phyloP scores from a whole-genome alignment of 2,329 filamentous ascomycete genomes.

The Aspergillus unguis region DNA sequence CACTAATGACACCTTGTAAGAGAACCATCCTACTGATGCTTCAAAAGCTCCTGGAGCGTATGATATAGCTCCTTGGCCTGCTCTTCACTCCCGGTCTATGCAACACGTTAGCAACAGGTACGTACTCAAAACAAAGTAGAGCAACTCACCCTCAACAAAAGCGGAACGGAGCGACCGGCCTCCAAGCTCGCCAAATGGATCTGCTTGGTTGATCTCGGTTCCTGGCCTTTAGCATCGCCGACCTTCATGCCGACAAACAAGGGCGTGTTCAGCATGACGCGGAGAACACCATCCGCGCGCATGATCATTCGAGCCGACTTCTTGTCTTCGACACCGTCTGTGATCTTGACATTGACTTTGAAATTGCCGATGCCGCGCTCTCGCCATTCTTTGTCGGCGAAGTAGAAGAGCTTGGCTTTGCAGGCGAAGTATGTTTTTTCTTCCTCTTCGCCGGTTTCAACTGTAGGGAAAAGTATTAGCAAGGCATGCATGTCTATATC shows the following conservation, averaged over 20 bases:
- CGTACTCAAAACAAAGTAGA: background rate
- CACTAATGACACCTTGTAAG: background rate
- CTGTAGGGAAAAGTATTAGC: conserved; percentile 43
- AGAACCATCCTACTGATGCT: conserved; percentile 14
- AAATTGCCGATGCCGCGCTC: conserved; percentile 81
- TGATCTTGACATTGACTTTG: conserved; percentile 72
- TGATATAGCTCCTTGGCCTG: conserved; percentile 48
- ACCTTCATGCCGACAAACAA: conserved; percentile 77
- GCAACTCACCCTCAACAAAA: conserved; percentile 55
- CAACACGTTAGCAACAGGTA: conserved; percentile 6
- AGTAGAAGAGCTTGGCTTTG: conserved; percentile 80
- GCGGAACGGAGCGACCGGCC: conserved; percentile 50
- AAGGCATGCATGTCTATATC: background rate
- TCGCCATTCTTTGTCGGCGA: conserved; percentile 76
- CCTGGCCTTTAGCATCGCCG: conserved; percentile 59
- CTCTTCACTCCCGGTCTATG: conserved; percentile 43
- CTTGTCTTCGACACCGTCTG: conserved; percentile 52
- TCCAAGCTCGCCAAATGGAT: conserved; percentile 62
- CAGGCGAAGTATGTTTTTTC: conserved; percentile 73
- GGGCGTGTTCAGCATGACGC: conserved; percentile 80
- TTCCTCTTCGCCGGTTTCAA: conserved; percentile 83
- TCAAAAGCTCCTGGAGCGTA: conserved; percentile 39
- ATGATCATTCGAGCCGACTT: conserved; percentile 71
- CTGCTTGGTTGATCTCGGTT: conserved; percentile 69
- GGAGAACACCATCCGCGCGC: conserved; percentile 83